A percentile compares a stretch with the other conserved stretches of the same genome.
Evolutionary conservation across 2,329 filamentous ascomycete species (phyloP).

Genomic region (Ceratocystis harringtonii): DNA sequence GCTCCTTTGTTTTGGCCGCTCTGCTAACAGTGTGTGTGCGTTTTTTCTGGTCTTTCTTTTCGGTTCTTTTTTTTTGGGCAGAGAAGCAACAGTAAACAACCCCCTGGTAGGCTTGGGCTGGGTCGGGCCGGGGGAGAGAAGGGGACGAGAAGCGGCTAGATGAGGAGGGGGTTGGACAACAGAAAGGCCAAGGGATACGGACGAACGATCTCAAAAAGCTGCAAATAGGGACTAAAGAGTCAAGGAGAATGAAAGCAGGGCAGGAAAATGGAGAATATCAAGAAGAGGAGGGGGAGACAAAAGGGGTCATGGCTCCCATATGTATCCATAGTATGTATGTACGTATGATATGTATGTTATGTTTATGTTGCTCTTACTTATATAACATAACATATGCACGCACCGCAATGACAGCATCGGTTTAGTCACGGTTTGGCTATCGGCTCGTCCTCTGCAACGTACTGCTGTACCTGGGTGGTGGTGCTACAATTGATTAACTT

Average conservation of each 20-base stretch:
- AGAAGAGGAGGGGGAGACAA: too few species aligned
- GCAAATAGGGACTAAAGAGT: too few species aligned
- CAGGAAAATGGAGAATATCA: too few species aligned
- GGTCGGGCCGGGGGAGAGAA: not conserved
- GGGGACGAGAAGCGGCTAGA: not conserved
- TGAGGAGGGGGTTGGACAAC: not conserved
- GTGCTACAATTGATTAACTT: not conserved
- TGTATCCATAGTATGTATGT: not conserved
- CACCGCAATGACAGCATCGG: not conserved
- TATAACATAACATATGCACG: not conserved
- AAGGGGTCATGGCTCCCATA: not conserved
- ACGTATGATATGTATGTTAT: not conserved
- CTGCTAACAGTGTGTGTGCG: slow-evolving; percentile 2
- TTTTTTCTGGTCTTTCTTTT: not conserved
- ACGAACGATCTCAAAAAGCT: not conserved
- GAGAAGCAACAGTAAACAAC: not conserved
- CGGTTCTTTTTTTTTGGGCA: slow-evolving; percentile 3
- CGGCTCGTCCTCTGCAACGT: not conserved
- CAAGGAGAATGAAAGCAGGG: too few species aligned
- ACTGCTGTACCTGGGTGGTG: not conserved
- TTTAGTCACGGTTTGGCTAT: too few species aligned
- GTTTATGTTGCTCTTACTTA: too few species aligned
- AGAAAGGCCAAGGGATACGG: not conserved
- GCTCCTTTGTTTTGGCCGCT: slow-evolving; percentile 5
- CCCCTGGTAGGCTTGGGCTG: not conserved